These are phyloP conservation scores for Pseudocercospora pini-densiflorae DNA, from an alignment of 2,329 filamentous ascomycete genomes.

Conservation along the genomic window DNA sequence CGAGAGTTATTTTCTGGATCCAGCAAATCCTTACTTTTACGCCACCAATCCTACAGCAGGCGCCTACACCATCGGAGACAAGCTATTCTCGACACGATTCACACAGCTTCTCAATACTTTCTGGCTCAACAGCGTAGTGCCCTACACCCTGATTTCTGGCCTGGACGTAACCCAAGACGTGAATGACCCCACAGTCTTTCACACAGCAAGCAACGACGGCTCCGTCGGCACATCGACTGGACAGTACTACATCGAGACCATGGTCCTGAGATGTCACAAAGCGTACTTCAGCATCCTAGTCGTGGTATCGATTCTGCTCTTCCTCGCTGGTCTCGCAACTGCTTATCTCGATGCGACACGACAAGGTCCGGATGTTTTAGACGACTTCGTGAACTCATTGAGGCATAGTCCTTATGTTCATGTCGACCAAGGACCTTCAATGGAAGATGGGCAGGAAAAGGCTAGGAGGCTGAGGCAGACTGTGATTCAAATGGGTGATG, in stretches of 20 bases:
- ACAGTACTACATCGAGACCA: slow-evolving; percentile 15
- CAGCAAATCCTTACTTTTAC: not conserved
- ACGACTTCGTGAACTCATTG: slow-evolving; percentile 23
- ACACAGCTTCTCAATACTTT: slow-evolving; percentile 5
- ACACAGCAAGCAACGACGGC: not conserved
- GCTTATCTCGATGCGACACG: slow-evolving; percentile 23
- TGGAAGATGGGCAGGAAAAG: slow-evolving; percentile 22
- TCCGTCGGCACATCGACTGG: not conserved
- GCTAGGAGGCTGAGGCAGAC: slow-evolving; percentile 15
- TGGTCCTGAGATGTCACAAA: slow-evolving; percentile 20
- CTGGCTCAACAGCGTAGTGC: slow-evolving; percentile 15
- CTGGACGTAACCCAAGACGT: not conserved
- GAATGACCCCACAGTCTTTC: not conserved
- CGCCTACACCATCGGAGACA: slow-evolving; percentile 19
- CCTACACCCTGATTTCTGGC: slow-evolving; percentile 14
- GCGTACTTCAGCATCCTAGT: slow-evolving; percentile 17
- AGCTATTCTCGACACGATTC: slow-evolving; percentile 13
- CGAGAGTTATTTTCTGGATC: not conserved
- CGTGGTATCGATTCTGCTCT: slow-evolving; percentile 18
- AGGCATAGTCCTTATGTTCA: slow-evolving; percentile 21
- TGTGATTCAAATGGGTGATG: slow-evolving; percentile 24
- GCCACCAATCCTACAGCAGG: slow-evolving; percentile 1
- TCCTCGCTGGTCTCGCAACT: slow-evolving; percentile 17
- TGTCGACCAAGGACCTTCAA: slow-evolving; percentile 12
- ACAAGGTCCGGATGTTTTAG: slow-evolving; percentile 23